Evolutionary conservation across 2,329 filamentous ascomycete species (phyloP), one percentile per base, ranked within the genome.

Genomic region (Trichoderma atroviride): DNA sequence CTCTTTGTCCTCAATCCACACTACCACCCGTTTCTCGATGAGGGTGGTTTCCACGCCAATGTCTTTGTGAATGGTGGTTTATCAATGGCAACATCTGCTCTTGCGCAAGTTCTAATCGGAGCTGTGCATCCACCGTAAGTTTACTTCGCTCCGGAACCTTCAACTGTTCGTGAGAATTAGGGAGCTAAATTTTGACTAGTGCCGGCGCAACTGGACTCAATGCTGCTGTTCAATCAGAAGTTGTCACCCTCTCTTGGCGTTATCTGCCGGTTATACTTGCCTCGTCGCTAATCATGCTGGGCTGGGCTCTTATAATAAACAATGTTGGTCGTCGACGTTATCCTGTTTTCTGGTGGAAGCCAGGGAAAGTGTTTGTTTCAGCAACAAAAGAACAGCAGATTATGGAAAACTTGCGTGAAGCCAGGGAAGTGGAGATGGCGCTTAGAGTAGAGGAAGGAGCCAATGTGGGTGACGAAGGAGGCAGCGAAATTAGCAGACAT

Each of bases 301-400:
- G 7, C 27, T 33, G 53, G 53, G 53, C 53, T n/a, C 53, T 56
- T 29, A 33, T 56, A 33, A 56, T 56, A 56, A 56, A 33, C 16
- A 56, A 56, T n/a, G 53, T 56, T n/a, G 53, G 53, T 19, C 53
- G 53, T 56, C 53, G 53, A 29, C 53, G 29, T 56, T 56, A 56
- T 31, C 53, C 53, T 33, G 53, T 56, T 33, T 56, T 31, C 53
- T 56, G 53, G 53, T 56, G 53, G 53, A 56, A 56, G 16, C 53
- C 53, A 56, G 53, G 53, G 9, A 56, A 56, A 33, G 53, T 56
- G 53, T 56, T 56, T 56, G 29, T 56, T 56, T 56, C 53, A 31
- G 53, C 53, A 56, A 56, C 53, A 56, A 56, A 33, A n/a, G 53
- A 56, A 33, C 53, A 56, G 27, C 53, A 56, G 27, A 56, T 31